These are phyloP conservation scores for Solanum tarapatanum DNA, from an alignment of 257 asterid genomes.

Conservation along the genomic window DNA sequence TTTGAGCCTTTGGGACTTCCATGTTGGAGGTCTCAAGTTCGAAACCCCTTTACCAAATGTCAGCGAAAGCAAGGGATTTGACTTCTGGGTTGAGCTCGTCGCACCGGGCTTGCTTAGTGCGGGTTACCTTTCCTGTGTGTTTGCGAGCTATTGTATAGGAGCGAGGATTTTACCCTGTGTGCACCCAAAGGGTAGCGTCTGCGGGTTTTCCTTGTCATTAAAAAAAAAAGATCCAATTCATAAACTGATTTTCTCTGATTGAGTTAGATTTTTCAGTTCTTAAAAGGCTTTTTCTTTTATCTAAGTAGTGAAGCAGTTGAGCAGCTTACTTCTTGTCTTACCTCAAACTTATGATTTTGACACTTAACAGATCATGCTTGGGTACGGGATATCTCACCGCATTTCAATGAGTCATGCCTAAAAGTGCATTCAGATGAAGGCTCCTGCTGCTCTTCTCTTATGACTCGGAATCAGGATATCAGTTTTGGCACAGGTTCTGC, in stretches of 20 bases:
- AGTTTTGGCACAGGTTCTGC: conserved; percentile 47
- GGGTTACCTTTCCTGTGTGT: too few relatives aligned
- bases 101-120: too few relatives aligned
- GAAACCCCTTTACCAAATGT: not conserved
- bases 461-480: conserved; percentile 44
- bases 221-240: not conserved
- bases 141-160: not conserved
- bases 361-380: conserved; percentile 42
- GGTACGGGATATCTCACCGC: conserved; percentile 23
- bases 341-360: not conserved
- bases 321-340: not conserved
- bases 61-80: too few relatives aligned
- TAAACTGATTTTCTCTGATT: not conserved
- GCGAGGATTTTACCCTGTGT: not conserved
- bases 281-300: not conserved
- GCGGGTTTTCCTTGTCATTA: not conserved
- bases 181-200: not conserved
- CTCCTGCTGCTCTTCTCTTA: conserved; percentile 9
- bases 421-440: conserved; percentile 2
- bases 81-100: too few relatives aligned
- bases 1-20: not conserved
- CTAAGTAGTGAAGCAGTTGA: not conserved
- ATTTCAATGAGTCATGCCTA: conserved; percentile 2
- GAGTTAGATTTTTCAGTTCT: not conserved
- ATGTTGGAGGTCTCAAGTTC: not conserved